A percentile compares a stretch with the other conserved stretches of the same genome.
phyloP scores from a whole-genome alignment of 1,139 yeast genomes.

The Kurtzmaniella quercitrusa region DNA sequence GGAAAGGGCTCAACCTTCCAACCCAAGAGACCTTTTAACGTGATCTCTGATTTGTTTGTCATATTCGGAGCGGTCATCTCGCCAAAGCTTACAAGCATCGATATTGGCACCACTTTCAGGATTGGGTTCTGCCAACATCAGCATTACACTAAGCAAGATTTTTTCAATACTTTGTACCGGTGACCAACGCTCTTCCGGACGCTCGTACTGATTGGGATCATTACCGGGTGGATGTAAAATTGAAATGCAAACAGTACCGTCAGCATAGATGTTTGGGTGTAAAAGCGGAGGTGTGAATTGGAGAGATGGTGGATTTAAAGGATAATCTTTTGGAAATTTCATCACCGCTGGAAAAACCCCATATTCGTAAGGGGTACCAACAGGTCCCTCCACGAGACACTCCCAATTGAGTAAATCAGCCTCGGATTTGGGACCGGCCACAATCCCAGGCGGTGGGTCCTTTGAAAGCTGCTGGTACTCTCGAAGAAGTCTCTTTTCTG shows the following conservation, averaged over 20 bases:
- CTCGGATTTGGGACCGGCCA: constrained; percentile 87
- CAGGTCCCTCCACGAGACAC: constrained; percentile 87
- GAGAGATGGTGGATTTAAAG: constrained; percentile 84
- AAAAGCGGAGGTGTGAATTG: constrained; percentile 79
- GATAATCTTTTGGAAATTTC: constrained; percentile 87
- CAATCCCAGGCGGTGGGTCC: constrained; percentile 92
- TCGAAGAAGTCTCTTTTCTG: constrained; percentile 79
- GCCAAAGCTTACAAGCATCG: constrained; percentile 94
- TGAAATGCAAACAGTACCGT: constrained; percentile 94
- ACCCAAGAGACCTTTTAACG: constrained; percentile 64
- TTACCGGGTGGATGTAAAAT: constrained; percentile 95
- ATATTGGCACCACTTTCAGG: constrained; percentile 96
- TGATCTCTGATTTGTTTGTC: constrained; percentile 60
- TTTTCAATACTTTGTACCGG: constrained; percentile 97
- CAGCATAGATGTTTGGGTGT: constrained; percentile 91
- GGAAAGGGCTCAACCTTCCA: constrained; percentile 16
- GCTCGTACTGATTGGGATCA: constrained; percentile 92
- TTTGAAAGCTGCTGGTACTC: constrained; percentile 82
- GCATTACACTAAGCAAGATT: constrained; percentile 84
- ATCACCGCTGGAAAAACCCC: constrained; percentile 87
- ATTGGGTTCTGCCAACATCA: constrained; percentile 96
- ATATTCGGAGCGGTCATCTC: constrained; percentile 72
- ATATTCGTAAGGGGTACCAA: constrained; percentile 89
- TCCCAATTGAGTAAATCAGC: constrained; percentile 86
- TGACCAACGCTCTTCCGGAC: constrained; percentile 96